Percentiles rank a stretch among this genome's conserved stretches.
phyloP scores from a whole-genome alignment of 108 stramenopile species.

The Mayamaea pseudoterrestris region DNA sequence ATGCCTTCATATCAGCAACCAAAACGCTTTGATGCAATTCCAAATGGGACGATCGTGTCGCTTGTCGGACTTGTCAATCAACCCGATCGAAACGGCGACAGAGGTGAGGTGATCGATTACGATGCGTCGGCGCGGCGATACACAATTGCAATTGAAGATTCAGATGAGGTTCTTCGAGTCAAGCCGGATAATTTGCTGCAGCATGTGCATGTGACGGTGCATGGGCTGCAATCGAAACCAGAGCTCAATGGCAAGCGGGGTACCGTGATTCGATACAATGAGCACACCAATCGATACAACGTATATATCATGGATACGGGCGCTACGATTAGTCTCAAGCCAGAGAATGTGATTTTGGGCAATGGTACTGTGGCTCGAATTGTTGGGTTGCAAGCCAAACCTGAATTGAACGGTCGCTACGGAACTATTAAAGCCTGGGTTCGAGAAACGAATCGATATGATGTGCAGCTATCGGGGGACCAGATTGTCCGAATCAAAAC shows the following conservation, averaged over 20 bases:
- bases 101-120: slow-evolving; percentile 60
- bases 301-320: slow-evolving; percentile 57
- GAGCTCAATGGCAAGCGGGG: slow-evolving; percentile 67
- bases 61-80: slow-evolving; percentile 58
- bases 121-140: slow-evolving; percentile 53
- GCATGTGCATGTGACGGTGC: slow-evolving; percentile 68
- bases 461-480: slow-evolving; percentile 65
- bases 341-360: slow-evolving; percentile 63
- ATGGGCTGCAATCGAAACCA: slow-evolving; percentile 66
- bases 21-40: slow-evolving; percentile 67
- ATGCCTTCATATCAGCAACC: slow-evolving; percentile 21
- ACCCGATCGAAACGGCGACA: slow-evolving; percentile 70
- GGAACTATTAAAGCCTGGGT: slow-evolving; percentile 76
- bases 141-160: slow-evolving; percentile 65
- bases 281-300: slow-evolving; percentile 61
- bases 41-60: slow-evolving; percentile 66
- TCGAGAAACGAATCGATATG: slow-evolving; percentile 56
- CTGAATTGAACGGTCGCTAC: slow-evolving; percentile 78
- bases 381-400: slow-evolving; percentile 53
- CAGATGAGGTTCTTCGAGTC: slow-evolving; percentile 67
- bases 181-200: slow-evolving; percentile 71
- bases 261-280: slow-evolving; percentile 73
- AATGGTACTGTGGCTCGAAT: slow-evolving; percentile 63
- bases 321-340: slow-evolving; percentile 57
- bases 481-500: slow-evolving; percentile 69